phyloP scores from a whole-genome alignment of 2,329 filamentous ascomycete genomes.

The Fusarium armeniacum region DNA sequence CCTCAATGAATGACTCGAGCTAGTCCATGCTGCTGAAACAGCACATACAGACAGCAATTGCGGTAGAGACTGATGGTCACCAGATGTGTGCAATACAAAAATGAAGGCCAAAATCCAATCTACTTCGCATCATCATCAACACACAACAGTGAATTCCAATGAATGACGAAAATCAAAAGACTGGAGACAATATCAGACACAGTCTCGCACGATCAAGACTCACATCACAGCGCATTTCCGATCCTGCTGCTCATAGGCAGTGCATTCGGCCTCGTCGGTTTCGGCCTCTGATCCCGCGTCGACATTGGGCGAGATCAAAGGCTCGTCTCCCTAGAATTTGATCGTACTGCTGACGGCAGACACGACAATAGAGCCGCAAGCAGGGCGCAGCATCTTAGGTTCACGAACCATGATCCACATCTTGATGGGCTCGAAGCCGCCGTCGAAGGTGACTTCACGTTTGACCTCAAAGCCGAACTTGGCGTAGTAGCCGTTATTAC shows the following conservation, averaged over 20 bases:
- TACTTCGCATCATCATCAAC: slow-evolving; percentile 17
- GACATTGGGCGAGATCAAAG: slow-evolving; percentile 35
- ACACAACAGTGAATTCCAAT: slow-evolving; percentile 1
- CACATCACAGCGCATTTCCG: slow-evolving; percentile 39
- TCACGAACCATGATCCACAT: slow-evolving; percentile 88
- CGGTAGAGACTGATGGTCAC: slow-evolving; percentile 43
- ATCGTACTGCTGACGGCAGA: slow-evolving; percentile 42
- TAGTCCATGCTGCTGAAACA: slow-evolving; percentile 36
- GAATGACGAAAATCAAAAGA: slow-evolving; percentile 23
- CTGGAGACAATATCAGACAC: not conserved
- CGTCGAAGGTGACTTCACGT: slow-evolving; percentile 73
- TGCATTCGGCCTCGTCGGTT: slow-evolving; percentile 20
- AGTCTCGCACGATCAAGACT: slow-evolving; percentile 14
- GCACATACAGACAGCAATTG: slow-evolving; percentile 30
- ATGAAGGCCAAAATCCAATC: slow-evolving; percentile 10
- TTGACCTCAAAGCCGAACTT: slow-evolving; percentile 80
- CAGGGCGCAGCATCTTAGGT: slow-evolving; percentile 61
- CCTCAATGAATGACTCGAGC: slow-evolving; percentile 50
- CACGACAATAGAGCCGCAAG: slow-evolving; percentile 46
- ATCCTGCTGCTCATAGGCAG: slow-evolving; percentile 9
- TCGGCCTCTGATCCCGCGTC: slow-evolving; percentile 38
- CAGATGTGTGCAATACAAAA: slow-evolving; percentile 14
- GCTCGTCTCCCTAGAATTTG: slow-evolving; percentile 46
- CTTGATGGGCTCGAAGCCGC: slow-evolving; percentile 70
- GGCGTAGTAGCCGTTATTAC: slow-evolving; percentile 79